These are phyloP conservation scores for Musa itinerans DNA, from an alignment of 176 grass and related monocot genomes.

Conservation along the genomic window DNA sequence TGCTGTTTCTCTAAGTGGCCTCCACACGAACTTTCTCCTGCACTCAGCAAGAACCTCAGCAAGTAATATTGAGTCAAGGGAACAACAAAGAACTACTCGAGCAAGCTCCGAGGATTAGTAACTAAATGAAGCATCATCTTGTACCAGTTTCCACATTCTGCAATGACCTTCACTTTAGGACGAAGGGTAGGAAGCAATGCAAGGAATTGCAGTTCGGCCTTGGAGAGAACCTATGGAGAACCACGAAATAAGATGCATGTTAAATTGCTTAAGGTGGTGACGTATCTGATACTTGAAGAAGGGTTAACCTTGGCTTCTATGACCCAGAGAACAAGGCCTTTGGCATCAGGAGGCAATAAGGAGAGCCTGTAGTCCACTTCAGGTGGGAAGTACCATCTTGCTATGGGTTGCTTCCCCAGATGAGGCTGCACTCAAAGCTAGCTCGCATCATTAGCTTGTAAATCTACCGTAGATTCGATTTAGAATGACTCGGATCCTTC, in stretches of 20 bases:
- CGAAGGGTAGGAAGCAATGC: conserved; percentile 70
- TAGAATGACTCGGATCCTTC: too few species aligned
- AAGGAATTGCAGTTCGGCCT: conserved; percentile 86
- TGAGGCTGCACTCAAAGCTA: conserved; percentile 45
- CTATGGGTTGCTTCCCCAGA: conserved; percentile 75
- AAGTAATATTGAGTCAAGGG: background rate
- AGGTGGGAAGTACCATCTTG: conserved; percentile 90
- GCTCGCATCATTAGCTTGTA: background rate
- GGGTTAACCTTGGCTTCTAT: conserved; percentile 65
- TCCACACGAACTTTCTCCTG: conserved; percentile 90
- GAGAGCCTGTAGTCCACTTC: conserved; percentile 93
- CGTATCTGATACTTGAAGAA: background rate
- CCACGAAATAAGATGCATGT: background rate
- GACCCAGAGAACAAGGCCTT: conserved; percentile 77
- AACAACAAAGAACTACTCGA: background rate
- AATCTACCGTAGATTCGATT: too few species aligned
- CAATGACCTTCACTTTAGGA: conserved; percentile 72
- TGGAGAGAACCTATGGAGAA: conserved; percentile 58
- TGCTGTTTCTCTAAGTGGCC: conserved; percentile 61
- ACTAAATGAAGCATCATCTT: background rate
- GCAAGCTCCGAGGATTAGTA: background rate
- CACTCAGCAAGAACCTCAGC: background rate
- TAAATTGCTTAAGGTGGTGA: background rate
- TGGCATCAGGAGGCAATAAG: conserved; percentile 75
- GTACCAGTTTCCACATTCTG: conserved; percentile 80